Percentiles rank a stretch among this genome's conserved stretches.
phyloP scores from a whole-genome alignment of 768 basidiomycete species.

The Serendipita sp. region DNA sequence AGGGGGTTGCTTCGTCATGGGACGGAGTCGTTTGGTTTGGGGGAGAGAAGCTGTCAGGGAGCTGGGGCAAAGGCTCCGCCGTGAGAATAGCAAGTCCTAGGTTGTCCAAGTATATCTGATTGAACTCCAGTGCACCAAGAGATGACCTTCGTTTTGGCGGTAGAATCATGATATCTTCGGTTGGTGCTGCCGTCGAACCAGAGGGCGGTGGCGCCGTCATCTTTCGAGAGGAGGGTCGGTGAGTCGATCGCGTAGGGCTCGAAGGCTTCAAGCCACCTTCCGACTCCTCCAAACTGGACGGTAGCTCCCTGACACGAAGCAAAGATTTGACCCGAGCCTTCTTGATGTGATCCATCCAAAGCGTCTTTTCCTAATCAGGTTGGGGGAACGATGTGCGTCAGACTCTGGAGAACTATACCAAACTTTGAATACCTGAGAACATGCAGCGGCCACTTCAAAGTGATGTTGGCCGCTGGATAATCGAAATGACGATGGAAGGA shows the following conservation, averaged over 20 bases:
- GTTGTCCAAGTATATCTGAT: background rate
- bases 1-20: constrained; percentile 5
- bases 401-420: background rate
- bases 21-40: background rate
- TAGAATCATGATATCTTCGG: background rate
- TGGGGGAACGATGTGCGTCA: background rate
- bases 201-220: background rate
- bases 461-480: constrained; percentile 51
- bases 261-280: background rate
- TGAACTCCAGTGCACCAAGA: background rate
- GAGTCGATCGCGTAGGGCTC: background rate
- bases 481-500: constrained; percentile 69
- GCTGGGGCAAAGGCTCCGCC: background rate
- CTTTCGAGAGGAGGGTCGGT: background rate
- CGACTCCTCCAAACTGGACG: constrained; percentile 41
- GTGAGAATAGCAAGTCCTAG: background rate
- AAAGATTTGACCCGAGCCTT: constrained; percentile 30
- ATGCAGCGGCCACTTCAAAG: constrained; percentile 78
- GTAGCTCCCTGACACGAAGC: constrained; percentile 44
- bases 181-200: background rate
- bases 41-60: background rate
- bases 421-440: constrained; percentile 20
- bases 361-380: constrained; percentile 51
- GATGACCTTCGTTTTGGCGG: background rate
- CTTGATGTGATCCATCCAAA: constrained; percentile 65